phyloP scores from a whole-genome alignment of 805 yeast species.

The Priceomyces fermenticarens region DNA sequence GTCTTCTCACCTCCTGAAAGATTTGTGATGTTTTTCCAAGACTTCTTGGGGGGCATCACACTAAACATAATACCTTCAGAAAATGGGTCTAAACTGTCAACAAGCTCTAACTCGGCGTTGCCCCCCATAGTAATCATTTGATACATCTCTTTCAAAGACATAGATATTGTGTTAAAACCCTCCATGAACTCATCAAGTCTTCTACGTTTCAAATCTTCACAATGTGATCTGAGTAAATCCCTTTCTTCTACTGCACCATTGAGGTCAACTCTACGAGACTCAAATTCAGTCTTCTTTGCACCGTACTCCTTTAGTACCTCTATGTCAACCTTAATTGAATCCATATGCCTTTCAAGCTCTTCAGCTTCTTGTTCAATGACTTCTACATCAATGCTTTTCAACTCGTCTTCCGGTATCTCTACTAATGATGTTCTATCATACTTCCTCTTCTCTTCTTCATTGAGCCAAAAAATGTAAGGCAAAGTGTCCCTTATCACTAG shows the following conservation, averaged over 20 bases:
- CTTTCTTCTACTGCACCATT: constrained; percentile 64
- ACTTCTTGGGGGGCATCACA: constrained; percentile 98
- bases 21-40: constrained; percentile 94
- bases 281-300: constrained; percentile 59
- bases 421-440: constrained; percentile 38
- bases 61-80: constrained; percentile 94
- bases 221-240: constrained; percentile 56
- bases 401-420: constrained; percentile 49
- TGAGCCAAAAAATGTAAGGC: constrained; percentile 50
- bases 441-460: constrained; percentile 31
- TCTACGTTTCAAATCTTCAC: constrained; percentile 68
- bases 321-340: constrained; percentile 60
- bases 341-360: constrained; percentile 53
- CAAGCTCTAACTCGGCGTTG: constrained; percentile 93
- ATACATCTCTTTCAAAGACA: constrained; percentile 92
- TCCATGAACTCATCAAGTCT: constrained; percentile 88
- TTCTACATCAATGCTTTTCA: constrained; percentile 46
- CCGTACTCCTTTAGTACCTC: constrained; percentile 79
- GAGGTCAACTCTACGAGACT: constrained; percentile 59
- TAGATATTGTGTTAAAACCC: constrained; percentile 84
- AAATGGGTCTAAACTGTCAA: constrained; percentile 95
- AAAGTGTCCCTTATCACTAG: constrained; percentile 55
- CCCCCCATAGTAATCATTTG: constrained; percentile 99
- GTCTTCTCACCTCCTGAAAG: constrained; percentile 98
- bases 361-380: constrained; percentile 49